Percentiles rank a stretch among this genome's conserved stretches.
Conservation (phyloP, 345 rosid genomes). For the Eucalyptus caleyi region DNA sequence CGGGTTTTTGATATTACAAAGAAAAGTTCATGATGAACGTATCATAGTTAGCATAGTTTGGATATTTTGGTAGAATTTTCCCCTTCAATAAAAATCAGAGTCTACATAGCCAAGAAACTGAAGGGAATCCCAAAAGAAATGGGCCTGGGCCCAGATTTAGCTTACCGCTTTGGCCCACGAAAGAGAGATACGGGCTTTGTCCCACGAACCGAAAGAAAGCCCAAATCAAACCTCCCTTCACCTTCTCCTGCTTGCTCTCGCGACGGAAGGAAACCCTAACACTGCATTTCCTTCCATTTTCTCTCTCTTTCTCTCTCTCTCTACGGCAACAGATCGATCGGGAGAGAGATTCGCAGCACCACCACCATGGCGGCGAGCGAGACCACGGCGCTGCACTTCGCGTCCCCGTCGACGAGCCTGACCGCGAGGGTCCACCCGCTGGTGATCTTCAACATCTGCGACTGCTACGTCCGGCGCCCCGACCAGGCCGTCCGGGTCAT, state of each 20-base stretch:
- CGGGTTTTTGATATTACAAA: too few species aligned
- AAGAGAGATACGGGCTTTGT: background rate
- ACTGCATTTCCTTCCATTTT: background rate
- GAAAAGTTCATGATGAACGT: too few species aligned
- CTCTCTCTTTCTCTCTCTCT: background rate
- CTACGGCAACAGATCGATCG: background rate
- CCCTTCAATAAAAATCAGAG: background rate
- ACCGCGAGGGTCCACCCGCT: slow-evolving; percentile 79
- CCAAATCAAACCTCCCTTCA: background rate
- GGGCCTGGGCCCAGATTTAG: background rate
- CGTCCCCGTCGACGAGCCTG: slow-evolving; percentile 10
- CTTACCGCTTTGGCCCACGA: background rate
- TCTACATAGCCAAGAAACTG: background rate
- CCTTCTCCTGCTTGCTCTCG: background rate
- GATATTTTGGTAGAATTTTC: background rate
- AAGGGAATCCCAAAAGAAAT: background rate
- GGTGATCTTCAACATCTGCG: slow-evolving; percentile 88
- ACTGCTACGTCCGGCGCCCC: slow-evolving; percentile 88
- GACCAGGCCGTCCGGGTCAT: slow-evolving; percentile 92
- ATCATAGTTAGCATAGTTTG: too few species aligned
- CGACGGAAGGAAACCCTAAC: background rate
- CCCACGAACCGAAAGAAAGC: background rate
- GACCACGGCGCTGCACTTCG: slow-evolving; percentile 60
- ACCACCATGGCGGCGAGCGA: slow-evolving; percentile 56
- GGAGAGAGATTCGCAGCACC: background rate